phyloP scores from a whole-genome alignment of 1,139 yeast genomes.

The Nadsonia starkeyi-henricii region DNA sequence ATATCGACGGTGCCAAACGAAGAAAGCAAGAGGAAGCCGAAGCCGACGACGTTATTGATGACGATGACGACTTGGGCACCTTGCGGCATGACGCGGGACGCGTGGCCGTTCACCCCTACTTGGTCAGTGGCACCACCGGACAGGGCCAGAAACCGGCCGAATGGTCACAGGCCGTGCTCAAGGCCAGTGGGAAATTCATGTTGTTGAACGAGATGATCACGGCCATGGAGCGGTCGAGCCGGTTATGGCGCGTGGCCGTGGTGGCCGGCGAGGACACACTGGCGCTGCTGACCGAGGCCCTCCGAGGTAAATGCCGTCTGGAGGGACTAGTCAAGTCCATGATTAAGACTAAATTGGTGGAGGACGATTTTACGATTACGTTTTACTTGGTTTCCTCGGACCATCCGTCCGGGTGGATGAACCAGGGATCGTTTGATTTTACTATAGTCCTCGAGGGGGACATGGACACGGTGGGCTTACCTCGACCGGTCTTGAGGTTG shows the following conservation, averaged over 20 bases:
- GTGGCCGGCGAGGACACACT: no score
- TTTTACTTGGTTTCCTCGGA: no score
- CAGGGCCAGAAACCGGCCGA: no score
- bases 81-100: constrained; percentile 62
- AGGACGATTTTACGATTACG: no score
- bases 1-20: constrained; percentile 60
- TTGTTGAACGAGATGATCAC: constrained; percentile 41
- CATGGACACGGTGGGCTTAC: constrained; percentile 7
- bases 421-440: no score
- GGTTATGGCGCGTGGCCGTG: no score
- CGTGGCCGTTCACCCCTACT: constrained; percentile 80
- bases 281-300: no score
- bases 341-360: no score
- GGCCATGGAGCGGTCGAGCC: constrained; percentile 19
- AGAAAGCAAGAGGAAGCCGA: constrained; percentile 42
- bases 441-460: no score
- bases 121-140: constrained; percentile 25
- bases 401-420: no score
- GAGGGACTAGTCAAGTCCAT: no score
- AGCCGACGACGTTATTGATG: constrained; percentile 22
- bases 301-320: no score
- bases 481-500: constrained; percentile 50
- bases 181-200: constrained; percentile 75
- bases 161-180: constrained; percentile 31
- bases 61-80: constrained; percentile 37